Evolutionary conservation across 2,329 filamentous ascomycete species (phyloP).

Genomic region (Tympanopsis confertula): DNA sequence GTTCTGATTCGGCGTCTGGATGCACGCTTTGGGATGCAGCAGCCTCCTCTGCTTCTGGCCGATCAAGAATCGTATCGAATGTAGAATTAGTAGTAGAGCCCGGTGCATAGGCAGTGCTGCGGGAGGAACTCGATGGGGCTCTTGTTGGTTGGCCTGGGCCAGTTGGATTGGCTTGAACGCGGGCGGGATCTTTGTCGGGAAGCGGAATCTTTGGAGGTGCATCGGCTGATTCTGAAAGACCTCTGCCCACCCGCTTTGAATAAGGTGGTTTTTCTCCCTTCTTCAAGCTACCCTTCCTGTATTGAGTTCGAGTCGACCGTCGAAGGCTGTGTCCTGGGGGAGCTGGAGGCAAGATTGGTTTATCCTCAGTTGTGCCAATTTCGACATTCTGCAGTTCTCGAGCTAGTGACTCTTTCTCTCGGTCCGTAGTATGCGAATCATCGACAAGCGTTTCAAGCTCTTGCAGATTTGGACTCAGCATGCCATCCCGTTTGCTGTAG

Average conservation of each 20-base stretch:
- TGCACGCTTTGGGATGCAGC: no score
- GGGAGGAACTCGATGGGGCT: no score
- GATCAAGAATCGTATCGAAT: no score
- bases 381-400: neutral
- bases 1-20: neutral
- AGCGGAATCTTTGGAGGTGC: no score
- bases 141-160: neutral
- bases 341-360: conserved; percentile 52
- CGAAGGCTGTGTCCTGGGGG: conserved; percentile 48
- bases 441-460: conserved; percentile 48
- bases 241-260: conserved; percentile 19
- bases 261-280: conserved; percentile 35
- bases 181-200: neutral
- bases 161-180: neutral
- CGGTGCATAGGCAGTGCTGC: no score
- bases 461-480: conserved; percentile 13
- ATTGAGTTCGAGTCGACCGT: conserved; percentile 61
- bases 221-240: neutral
- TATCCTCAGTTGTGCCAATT: conserved; percentile 34
- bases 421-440: conserved; percentile 37
- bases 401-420: conserved; percentile 22
- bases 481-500: conserved; percentile 21
- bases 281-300: conserved; percentile 52
- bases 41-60: no score
- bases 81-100: no score